Base-by-base conservation (phyloP, 495 filamentous ascomycete genomes). In the Xeromyces bisporus region DNA sequence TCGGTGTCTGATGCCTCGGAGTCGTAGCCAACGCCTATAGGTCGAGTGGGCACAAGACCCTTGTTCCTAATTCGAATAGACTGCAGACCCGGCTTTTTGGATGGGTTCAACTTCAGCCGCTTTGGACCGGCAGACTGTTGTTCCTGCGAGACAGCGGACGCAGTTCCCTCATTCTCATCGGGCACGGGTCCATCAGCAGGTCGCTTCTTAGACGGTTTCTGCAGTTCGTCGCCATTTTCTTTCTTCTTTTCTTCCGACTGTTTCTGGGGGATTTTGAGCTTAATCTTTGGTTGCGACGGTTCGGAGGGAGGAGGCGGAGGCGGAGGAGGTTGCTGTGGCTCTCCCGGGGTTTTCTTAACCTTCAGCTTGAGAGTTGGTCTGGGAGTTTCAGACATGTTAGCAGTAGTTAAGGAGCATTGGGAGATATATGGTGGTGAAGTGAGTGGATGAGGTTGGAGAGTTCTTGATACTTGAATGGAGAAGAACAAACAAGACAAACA, bases 1-100 rank as follows among this genome's bases (percentile, higher is more conserved):
- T 97, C 89, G 5, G 73, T 71, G 43, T 96, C 89, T 12, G 81
- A 85, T 2, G 85, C 81, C 51, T 96, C 89, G n/a, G 83, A 92
- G 49, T 97, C 89, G 52, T 96, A 97, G 6, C 85, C 91, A 13
- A 89, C 81, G 10, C 86, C 89, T 1, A 56, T 49, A 1, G 71
- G 71, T 29, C 80, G 65, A 14, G 56, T 57, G 0, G 78, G 73
- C 0, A 70, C 62, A 26, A 75, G 73, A 0, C 71, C 68, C 42
- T 72, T 71, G 29, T 60, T 55, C 37, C 68, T 68, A 35, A 70
- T 59, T n/a, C 62, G 58, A 18, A 73, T 58, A 0, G 59, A 62
- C 27, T 62, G 56, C 15, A 60, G 37, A 0, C 47, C 52, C 3
- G 56, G 54, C 23, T 58, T 50, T 39, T 64, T 61, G 14, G 56